phyloP scores from a whole-genome alignment of 495 filamentous ascomycete genomes.

The Trichocladium antarcticum region DNA sequence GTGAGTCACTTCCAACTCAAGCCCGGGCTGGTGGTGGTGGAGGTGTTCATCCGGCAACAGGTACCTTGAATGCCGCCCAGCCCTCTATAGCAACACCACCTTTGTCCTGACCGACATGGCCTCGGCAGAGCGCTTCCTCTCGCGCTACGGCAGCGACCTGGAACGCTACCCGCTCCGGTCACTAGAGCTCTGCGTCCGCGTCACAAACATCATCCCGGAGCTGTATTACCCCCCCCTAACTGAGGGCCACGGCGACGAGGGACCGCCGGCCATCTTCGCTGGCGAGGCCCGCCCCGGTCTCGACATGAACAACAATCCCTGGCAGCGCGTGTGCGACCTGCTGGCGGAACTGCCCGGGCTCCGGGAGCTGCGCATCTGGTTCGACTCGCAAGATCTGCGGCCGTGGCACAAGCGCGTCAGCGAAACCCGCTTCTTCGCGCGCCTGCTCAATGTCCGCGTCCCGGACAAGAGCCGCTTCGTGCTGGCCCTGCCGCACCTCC shows the following conservation, averaged over 20 bases:
- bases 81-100: constrained; percentile 17
- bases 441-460: constrained; percentile 10
- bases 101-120: constrained; percentile 23
- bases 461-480: constrained; percentile 8
- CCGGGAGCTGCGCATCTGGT: constrained; percentile 17
- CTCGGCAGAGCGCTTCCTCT: constrained; percentile 14
- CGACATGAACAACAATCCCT: constrained; percentile 15
- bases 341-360: constrained; percentile 9
- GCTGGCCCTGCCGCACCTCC: constrained; percentile 16
- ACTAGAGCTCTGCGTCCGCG: constrained; percentile 18
- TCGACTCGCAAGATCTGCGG: constrained; percentile 23
- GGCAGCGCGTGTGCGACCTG: constrained; percentile 16
- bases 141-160: not conserved
- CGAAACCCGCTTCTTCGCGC: constrained; percentile 18
- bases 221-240: constrained; percentile 15
- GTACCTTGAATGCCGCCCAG: constrained; percentile 19
- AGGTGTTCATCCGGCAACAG: constrained; percentile 1
- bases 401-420: constrained; percentile 20
- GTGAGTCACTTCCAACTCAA: constrained; percentile 6
- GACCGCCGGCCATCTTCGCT: not conserved
- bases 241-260: not conserved
- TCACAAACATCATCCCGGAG: constrained; percentile 17
- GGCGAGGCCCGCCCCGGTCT: not conserved
- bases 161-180: constrained; percentile 6
- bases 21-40: not conserved